Percentiles rank a stretch among this genome's conserved stretches.
Conservation (phyloP, 164 flowering plant genomes). For the Macadamia integrifolia region DNA sequence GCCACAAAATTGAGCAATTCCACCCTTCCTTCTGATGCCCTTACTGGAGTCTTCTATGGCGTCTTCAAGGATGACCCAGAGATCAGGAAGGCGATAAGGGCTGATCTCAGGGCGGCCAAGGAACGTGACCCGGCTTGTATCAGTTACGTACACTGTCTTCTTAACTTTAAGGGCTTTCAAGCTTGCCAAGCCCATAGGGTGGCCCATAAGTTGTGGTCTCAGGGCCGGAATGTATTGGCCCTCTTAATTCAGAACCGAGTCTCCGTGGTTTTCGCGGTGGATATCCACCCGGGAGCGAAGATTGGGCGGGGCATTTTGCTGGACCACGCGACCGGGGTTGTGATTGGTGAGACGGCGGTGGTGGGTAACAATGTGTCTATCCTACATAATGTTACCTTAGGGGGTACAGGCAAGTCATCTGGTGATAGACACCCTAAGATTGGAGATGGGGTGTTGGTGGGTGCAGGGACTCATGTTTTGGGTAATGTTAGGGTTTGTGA, state of each 20-base stretch:
- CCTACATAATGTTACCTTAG: constrained; percentile 67
- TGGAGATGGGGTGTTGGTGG: constrained; percentile 75
- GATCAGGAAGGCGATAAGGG: constrained; percentile 32
- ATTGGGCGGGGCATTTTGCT: constrained; percentile 64
- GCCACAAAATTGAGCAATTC: constrained; percentile 37
- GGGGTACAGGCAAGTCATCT: constrained; percentile 68
- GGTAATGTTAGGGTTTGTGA: constrained; percentile 70
- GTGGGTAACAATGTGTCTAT: constrained; percentile 67
- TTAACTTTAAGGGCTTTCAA: constrained; percentile 71
- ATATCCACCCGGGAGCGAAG: constrained; percentile 78
- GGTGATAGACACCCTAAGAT: constrained; percentile 86
- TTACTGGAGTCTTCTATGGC: constrained; percentile 39
- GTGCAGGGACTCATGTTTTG: constrained; percentile 66
- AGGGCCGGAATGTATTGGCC: constrained; percentile 44
- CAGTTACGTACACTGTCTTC: constrained; percentile 58
- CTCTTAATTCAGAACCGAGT: constrained; percentile 59
- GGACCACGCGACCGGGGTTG: constrained; percentile 82
- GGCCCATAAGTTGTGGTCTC: constrained; percentile 57
- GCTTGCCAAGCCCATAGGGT: constrained; percentile 70
- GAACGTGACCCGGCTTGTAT: constrained; percentile 78
- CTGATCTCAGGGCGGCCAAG: constrained; percentile 55
- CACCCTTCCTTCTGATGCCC: constrained; percentile 27
- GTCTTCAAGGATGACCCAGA: constrained; percentile 31
- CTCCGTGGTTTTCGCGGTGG: constrained; percentile 67
- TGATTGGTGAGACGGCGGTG: constrained; percentile 76